These are phyloP conservation scores for Hypoxylon sp. DNA, from an alignment of 2,329 filamentous ascomycete genomes.

Conservation along the genomic window DNA sequence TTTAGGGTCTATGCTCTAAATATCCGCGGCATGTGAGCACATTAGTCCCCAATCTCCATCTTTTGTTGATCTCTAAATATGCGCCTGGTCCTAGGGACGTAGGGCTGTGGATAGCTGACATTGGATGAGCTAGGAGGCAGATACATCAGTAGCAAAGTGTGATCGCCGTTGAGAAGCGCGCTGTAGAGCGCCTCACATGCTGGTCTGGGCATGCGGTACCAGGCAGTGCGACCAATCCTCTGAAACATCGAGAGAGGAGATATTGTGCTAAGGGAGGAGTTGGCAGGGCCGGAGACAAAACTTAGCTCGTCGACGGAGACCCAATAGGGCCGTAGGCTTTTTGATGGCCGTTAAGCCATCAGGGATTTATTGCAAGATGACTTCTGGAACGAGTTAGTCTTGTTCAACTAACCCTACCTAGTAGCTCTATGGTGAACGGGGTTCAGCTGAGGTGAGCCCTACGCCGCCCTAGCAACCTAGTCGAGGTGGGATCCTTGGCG, in stretches of 20 bases:
- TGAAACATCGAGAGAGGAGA: slow-evolving; percentile 6
- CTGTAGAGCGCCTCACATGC: slow-evolving; percentile 26
- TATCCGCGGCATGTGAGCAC: slow-evolving; percentile 46
- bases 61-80: slow-evolving; percentile 25
- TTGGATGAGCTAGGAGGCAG: slow-evolving; percentile 10
- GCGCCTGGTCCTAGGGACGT: slow-evolving; percentile 30
- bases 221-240: slow-evolving; percentile 27
- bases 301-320: slow-evolving; percentile 25
- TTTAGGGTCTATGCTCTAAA: slow-evolving; percentile 37
- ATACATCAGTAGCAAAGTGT: slow-evolving; percentile 12
- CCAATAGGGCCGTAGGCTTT: slow-evolving; percentile 11
- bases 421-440: slow-evolving; percentile 35
- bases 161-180: slow-evolving; percentile 29
- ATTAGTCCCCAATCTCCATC: slow-evolving; percentile 26
- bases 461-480: slow-evolving; percentile 40
- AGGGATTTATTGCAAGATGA: slow-evolving; percentile 34
- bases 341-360: slow-evolving; percentile 28
- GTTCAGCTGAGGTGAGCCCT: slow-evolving; percentile 50
- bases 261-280: slow-evolving; percentile 18
- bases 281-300: slow-evolving; percentile 8
- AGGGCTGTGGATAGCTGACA: slow-evolving; percentile 44
- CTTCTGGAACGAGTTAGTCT: slow-evolving; percentile 42
- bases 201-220: slow-evolving; percentile 22
- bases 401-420: slow-evolving; percentile 32
- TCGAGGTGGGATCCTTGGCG: slow-evolving; percentile 36